A percentile compares a stretch with the other conserved stretches of the same genome.
phyloP scores from a whole-genome alignment of 176 grass and related monocot genomes.

The Aegilops speltoides region DNA sequence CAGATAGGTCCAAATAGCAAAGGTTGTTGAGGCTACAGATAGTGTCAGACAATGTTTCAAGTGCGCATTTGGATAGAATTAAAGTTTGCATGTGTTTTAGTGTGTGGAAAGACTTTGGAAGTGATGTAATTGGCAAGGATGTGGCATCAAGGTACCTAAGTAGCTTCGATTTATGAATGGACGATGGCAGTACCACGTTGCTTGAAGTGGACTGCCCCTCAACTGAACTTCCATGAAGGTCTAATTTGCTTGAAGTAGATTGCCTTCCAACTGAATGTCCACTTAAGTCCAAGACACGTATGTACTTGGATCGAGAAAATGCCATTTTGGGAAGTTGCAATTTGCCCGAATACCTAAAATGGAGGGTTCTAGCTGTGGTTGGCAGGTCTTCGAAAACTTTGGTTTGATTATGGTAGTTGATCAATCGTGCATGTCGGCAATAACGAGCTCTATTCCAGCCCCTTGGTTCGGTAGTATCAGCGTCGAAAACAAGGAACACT shows the following conservation, averaged over 20 bases:
- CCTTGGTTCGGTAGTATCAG: background rate
- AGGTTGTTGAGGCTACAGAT: background rate
- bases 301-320: slow-evolving; percentile 22
- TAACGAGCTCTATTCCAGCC: background rate
- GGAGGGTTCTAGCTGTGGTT: slow-evolving; percentile 28
- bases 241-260: background rate
- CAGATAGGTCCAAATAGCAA: slow-evolving; percentile 22
- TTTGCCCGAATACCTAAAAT: background rate
- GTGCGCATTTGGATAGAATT: slow-evolving; percentile 36
- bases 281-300: background rate
- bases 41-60: slow-evolving; percentile 29
- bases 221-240: slow-evolving; percentile 14
- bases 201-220: background rate
- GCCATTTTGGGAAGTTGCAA: background rate
- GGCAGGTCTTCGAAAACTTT: background rate
- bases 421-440: background rate
- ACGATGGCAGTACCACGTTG: background rate
- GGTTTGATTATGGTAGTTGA: background rate
- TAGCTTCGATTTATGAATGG: slow-evolving; percentile 12
- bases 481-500: slow-evolving; percentile 9
- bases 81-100: slow-evolving; percentile 31
- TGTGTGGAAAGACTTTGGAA: background rate
- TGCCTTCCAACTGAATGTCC: background rate
- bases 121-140: background rate
- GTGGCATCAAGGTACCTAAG: background rate